Evolutionary conservation across 1,139 yeast genomes (phyloP).

Genomic region (Geotrichum cucujoidarum): DNA sequence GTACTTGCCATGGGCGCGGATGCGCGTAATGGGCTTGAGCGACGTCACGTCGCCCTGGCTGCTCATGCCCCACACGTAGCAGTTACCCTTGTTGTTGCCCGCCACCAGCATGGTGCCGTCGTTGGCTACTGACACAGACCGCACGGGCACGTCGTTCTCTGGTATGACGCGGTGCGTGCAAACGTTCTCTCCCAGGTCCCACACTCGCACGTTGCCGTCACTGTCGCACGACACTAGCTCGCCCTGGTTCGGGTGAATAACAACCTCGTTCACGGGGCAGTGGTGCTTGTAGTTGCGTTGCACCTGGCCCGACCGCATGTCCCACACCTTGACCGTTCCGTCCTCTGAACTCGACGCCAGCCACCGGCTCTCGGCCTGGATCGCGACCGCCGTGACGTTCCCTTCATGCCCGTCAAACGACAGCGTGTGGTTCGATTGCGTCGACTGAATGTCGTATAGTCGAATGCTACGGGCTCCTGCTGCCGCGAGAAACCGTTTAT

Average conservation of each 20-base stretch:
- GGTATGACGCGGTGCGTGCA: slow-evolving; percentile 94
- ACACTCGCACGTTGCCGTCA: slow-evolving; percentile 87
- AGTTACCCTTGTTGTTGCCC: slow-evolving; percentile 89
- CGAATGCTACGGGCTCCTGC: slow-evolving; percentile 86
- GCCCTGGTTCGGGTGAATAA: slow-evolving; percentile 97
- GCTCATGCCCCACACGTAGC: slow-evolving; percentile 95
- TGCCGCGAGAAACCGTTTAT: slow-evolving; percentile 85
- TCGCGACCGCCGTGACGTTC: slow-evolving; percentile 87
- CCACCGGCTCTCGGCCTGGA: slow-evolving; percentile 95
- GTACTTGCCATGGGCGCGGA: slow-evolving; percentile 84
- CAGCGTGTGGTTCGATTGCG: slow-evolving; percentile 82
- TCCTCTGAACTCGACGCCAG: slow-evolving; percentile 94
- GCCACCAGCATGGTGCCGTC: slow-evolving; percentile 96
- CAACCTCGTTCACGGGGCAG: slow-evolving; percentile 92
- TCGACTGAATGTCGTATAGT: slow-evolving; percentile 75
- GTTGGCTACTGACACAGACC: slow-evolving; percentile 83
- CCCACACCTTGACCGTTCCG: slow-evolving; percentile 98
- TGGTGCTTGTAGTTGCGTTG: slow-evolving; percentile 88
- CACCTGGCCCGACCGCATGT: slow-evolving; percentile 83
- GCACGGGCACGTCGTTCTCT: slow-evolving; percentile 80
- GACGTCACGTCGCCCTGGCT: slow-evolving; percentile 75
- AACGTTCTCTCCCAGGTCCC: slow-evolving; percentile 95
- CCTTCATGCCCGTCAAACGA: slow-evolving; percentile 90
- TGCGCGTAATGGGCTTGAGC: slow-evolving; percentile 83
- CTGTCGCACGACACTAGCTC: slow-evolving; percentile 92